phyloP scores from a whole-genome alignment of 148 eudicot species.

The Spergularia bocconei region DNA sequence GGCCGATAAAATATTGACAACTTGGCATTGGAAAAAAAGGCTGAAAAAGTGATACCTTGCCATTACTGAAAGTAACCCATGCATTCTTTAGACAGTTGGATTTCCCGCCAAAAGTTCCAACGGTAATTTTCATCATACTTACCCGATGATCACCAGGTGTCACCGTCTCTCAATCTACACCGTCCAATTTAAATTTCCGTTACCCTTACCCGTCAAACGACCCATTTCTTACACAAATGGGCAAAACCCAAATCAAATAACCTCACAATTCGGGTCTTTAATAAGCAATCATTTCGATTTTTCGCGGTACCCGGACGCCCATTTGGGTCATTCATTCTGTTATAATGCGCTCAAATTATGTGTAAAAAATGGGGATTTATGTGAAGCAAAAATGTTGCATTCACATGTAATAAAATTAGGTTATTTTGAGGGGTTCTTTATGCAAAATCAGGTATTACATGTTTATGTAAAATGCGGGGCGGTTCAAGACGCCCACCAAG shows the following conservation, averaged over 20 bases:
- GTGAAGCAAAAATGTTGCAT: constrained; percentile 36
- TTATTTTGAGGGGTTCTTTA: constrained; percentile 22
- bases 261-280: constrained; percentile 23
- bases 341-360: constrained; percentile 36
- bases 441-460: constrained; percentile 46
- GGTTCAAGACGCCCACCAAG: constrained; percentile 25
- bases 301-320: constrained; percentile 15
- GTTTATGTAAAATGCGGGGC: constrained; percentile 41
- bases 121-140: constrained; percentile 17
- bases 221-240: constrained; percentile 11
- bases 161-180: constrained; percentile 22
- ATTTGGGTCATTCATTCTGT: constrained; percentile 27
- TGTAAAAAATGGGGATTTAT: constrained; percentile 25
- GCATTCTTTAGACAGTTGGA: constrained; percentile 7
- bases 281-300: constrained; percentile 9
- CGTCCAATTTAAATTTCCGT: constrained; percentile 29
- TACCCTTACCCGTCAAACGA: constrained; percentile 5
- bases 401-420: constrained; percentile 43
- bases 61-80: neutral
- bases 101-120: constrained; percentile 23
- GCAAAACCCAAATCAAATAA: constrained; percentile 11
- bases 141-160: constrained; percentile 24
- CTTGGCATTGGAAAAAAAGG: no score
- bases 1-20: no score
- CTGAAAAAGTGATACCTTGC: neutral